A percentile compares a stretch with the other conserved stretches of the same genome.
These are phyloP conservation scores for Ogataea paraovalis DNA, from an alignment of 805 yeast genomes.

Conservation along the genomic window DNA sequence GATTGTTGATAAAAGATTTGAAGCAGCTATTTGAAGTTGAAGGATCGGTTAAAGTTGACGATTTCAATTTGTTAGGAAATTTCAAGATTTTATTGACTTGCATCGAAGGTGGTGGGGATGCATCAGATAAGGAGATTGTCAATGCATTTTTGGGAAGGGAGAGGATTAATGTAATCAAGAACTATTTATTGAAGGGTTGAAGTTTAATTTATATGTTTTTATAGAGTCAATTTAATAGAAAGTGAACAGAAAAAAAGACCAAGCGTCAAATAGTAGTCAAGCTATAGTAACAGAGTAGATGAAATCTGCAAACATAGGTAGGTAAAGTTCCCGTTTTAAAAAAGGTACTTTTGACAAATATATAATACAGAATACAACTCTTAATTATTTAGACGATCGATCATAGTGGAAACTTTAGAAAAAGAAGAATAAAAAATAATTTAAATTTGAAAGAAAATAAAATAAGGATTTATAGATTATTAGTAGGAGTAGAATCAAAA, in stretches of 20 bases:
- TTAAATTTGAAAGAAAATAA: too few species aligned
- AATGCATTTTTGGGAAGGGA: slow-evolving; percentile 20
- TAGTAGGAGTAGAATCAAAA: too few species aligned
- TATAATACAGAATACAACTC: too few species aligned
- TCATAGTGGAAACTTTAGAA: too few species aligned
- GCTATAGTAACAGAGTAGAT: background rate
- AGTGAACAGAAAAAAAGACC: background rate
- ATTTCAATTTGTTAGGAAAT: slow-evolving; percentile 31
- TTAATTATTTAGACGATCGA: too few species aligned
- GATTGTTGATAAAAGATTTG: slow-evolving; percentile 42
- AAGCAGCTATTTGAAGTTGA: slow-evolving; percentile 39
- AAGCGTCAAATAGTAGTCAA: too few species aligned
- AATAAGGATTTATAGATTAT: too few species aligned
- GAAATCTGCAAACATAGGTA: too few species aligned
- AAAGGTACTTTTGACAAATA: too few species aligned
- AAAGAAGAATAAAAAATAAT: too few species aligned
- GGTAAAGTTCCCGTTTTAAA: too few species aligned
- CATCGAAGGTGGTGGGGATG: slow-evolving; percentile 12
- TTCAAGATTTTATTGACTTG: slow-evolving; percentile 33
- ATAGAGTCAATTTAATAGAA: background rate
- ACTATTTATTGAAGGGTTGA: slow-evolving; percentile 17
- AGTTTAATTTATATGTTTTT: background rate
- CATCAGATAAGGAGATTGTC: slow-evolving; percentile 9
- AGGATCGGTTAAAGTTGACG: slow-evolving; percentile 28
- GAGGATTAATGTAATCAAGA: slow-evolving; percentile 24